phyloP scores from a whole-genome alignment of 257 asterid species.

The Paraleonurus japonicus region DNA sequence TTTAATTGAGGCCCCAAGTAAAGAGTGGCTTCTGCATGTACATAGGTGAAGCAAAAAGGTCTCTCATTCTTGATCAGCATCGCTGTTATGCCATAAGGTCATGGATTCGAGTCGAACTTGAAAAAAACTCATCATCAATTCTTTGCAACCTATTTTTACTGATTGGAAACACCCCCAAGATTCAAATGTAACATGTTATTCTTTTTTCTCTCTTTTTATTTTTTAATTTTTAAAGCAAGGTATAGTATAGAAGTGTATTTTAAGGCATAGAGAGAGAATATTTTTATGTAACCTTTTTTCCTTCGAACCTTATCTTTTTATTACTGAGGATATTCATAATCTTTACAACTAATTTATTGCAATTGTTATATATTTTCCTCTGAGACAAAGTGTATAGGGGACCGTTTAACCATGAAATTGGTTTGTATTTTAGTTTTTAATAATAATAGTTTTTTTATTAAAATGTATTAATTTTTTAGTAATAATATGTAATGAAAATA shows the following conservation, averaged over 20 bases:
- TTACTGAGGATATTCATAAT: conserved; percentile 31
- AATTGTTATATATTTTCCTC: conserved; percentile 19
- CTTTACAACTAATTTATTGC: conserved; percentile 40
- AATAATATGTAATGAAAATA: too few species aligned
- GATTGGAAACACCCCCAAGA: conserved; percentile 22
- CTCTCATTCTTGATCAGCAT: conserved; percentile 19
- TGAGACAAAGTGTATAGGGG: background rate
- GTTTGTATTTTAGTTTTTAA: too few species aligned
- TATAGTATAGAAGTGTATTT: conserved; percentile 33
- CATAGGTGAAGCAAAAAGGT: conserved; percentile 16
- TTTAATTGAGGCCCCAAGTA: conserved; percentile 65
- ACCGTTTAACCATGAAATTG: too few species aligned
- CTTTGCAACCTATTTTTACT: conserved; percentile 33
- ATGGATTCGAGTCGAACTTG: too few species aligned
- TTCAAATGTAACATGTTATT: conserved; percentile 35
- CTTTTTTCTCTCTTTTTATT: background rate
- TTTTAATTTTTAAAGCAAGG: conserved; percentile 32
- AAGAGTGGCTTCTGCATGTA: conserved; percentile 89
- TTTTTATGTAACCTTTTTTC: conserved; percentile 34
- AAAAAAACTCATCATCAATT: conserved; percentile 24
- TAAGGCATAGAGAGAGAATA: conserved; percentile 13
- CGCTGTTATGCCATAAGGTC: too few species aligned
- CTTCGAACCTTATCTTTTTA: conserved; percentile 15
- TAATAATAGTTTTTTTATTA: too few species aligned
- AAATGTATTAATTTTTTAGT: too few species aligned